Evolutionary conservation across 2,329 filamentous ascomycete genomes (phyloP).

Genomic region (Colletotrichum brevisporum): DNA sequence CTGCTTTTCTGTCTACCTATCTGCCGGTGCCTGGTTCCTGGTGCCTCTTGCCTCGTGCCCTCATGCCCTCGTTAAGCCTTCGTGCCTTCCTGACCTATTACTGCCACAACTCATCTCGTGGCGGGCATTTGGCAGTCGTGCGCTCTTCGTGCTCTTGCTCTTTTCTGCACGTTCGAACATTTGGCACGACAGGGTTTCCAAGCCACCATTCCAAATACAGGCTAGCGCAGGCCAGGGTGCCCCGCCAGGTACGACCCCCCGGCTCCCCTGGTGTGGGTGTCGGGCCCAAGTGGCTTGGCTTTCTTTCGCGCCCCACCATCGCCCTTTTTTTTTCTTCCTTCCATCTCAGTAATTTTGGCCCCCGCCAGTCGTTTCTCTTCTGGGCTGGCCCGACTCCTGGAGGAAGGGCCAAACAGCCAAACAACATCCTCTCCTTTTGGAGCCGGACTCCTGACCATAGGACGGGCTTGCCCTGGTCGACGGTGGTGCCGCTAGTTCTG

Average conservation of each 20-base stretch:
- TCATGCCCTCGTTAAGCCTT: constrained; percentile 5
- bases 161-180: constrained; percentile 1
- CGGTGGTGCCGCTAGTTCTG: constrained; percentile 5
- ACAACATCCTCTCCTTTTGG: neutral
- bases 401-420: constrained; percentile 11
- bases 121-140: constrained; percentile 17
- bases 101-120: constrained; percentile 1
- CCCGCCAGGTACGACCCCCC: constrained; percentile 4
- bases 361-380: neutral
- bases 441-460: neutral
- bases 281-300: constrained; percentile 19
- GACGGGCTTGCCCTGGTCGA: constrained; percentile 1
- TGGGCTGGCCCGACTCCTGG: constrained; percentile 1
- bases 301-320: constrained; percentile 9
- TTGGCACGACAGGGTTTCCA: neutral
- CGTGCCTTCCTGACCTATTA: neutral
- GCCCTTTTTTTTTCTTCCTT: neutral
- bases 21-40: no score
- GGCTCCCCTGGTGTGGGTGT: constrained; percentile 1
- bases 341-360: neutral
- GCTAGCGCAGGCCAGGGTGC: neutral
- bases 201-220: neutral
- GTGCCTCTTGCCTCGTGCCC: no score
- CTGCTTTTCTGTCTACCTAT: no score
- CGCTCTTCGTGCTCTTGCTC: constrained; percentile 10